phyloP scores from a whole-genome alignment of 2,329 filamentous ascomycete species.

The Elsinoe ampelina region DNA sequence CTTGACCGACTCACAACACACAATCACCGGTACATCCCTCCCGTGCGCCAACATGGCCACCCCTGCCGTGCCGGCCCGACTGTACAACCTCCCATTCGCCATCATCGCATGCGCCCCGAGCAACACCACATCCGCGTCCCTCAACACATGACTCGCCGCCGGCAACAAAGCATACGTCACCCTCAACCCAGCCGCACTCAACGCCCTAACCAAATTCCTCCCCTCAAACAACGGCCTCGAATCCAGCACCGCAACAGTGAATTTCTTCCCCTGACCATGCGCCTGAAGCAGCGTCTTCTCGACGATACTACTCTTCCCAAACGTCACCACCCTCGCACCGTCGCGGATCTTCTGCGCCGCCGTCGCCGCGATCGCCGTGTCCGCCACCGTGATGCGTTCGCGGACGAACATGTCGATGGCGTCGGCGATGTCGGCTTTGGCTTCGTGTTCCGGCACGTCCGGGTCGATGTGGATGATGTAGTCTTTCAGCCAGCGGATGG shows the following conservation, averaged over 20 bases:
- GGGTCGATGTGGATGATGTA: constrained; percentile 86
- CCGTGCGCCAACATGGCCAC: constrained; percentile 75
- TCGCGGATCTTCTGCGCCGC: constrained; percentile 67
- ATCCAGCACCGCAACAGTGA: constrained; percentile 79
- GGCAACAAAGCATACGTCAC: constrained; percentile 77
- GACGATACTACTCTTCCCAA: constrained; percentile 76
- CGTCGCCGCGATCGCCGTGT: constrained; percentile 71
- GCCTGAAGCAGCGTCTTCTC: constrained; percentile 72
- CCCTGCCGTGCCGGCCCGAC: constrained; percentile 74
- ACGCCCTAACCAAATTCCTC: constrained; percentile 58
- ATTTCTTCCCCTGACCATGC: constrained; percentile 58
- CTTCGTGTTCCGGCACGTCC: constrained; percentile 68
- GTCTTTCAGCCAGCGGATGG: constrained; percentile 88
- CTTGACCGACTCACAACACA: constrained; percentile 90
- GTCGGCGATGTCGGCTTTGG: constrained; percentile 67
- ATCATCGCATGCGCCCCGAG: constrained; percentile 91
- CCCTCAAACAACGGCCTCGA: constrained; percentile 62
- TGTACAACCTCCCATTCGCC: constrained; percentile 85
- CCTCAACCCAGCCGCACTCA: constrained; percentile 60
- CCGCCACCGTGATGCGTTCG: constrained; percentile 79
- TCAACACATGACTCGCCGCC: constrained; percentile 64
- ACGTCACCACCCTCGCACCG: constrained; percentile 77
- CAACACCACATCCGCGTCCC: constrained; percentile 62
- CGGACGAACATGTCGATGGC: constrained; percentile 84
- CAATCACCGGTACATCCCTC: constrained; percentile 68